Conservation (phyloP, 257 asterid genomes). For the Salvia rosmarinus region DNA sequence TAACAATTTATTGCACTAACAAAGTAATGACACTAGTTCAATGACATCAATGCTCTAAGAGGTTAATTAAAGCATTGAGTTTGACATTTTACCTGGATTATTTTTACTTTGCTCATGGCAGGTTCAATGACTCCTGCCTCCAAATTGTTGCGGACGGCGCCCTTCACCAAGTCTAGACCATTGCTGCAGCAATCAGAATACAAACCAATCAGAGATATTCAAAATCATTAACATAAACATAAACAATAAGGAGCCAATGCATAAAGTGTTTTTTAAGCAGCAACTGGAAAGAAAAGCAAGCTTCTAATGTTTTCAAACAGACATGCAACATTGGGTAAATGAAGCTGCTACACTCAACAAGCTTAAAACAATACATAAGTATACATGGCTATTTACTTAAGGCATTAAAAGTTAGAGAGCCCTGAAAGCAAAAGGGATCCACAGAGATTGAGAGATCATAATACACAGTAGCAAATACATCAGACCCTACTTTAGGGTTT, state of each 20-base stretch:
- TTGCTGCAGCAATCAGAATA: constrained; percentile 56
- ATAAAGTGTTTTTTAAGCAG: background rate
- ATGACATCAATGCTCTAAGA: background rate
- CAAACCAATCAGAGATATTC: constrained; percentile 18
- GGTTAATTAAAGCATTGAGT: constrained; percentile 4
- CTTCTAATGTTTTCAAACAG: background rate
- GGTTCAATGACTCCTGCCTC: constrained; percentile 99
- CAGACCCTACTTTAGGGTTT: too few relatives aligned
- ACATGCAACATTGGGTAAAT: background rate
- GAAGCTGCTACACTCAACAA: background rate
- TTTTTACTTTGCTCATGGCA: constrained; percentile 99
- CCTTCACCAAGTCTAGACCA: constrained; percentile 92
- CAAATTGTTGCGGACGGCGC: constrained; percentile 76
- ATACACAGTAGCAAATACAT: background rate
- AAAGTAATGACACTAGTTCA: background rate
- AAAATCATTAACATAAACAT: constrained; percentile 1
- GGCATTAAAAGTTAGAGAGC: background rate
- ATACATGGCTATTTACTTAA: background rate
- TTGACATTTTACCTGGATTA: constrained; percentile 65
- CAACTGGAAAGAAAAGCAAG: background rate
- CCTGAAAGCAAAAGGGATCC: background rate
- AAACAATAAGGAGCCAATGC: background rate
- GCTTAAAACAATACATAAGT: background rate
- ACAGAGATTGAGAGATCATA: too few relatives aligned
- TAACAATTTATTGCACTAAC: background rate